Base-by-base conservation (phyloP, 2,329 filamentous ascomycete species). In the Cytospora mali region DNA sequence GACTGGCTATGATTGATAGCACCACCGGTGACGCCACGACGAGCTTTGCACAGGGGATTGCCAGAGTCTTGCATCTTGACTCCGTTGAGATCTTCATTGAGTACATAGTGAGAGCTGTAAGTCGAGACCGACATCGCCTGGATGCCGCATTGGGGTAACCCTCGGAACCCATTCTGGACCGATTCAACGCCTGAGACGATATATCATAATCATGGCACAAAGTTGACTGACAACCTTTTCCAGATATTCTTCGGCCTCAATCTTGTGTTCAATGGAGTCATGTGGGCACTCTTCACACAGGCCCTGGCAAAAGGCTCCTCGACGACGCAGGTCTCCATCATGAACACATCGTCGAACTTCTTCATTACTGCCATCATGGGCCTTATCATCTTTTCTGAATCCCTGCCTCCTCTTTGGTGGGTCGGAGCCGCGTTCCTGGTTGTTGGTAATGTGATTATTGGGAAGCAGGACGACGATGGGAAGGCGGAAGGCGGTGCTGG, bases 301-400 rank as follows among this genome's bases (percentile, higher is more conserved):
- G 91, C 91, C 58, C 83, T 94, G n/a, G 86, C 90, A 0, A 82
- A 84, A 21, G 89, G 90, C 16, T 83, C 84, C 62, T 92, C 89
- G 1, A 92, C 91, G 10, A 91, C 91, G 0, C 89, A 92, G 71
- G 91, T 93, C 55, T 89, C 86, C 68, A 89, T 94, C 72, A 86
- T 94, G 74, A 94, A 94, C 75, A 93, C 91, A 3, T 91, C 89
- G 16, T 83, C 89, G 62, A 94, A 94, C 76, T 94, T 94, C 74
- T 83, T 94, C 76, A 76, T 92, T 65, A 93, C 91, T 0, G 91
- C 91, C 9, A 67, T 93, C 7, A 79, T 93, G 23, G 90, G 91
- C 28, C 79, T 84, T 55, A 74, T 84, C 62, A 86, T 94, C 68
- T 94, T 94, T 74, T 81, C 84, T 25, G 91, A 94, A 76, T 75